These are phyloP conservation scores for Iris pallida DNA, from an alignment of 116 monocot species.

Conservation along the genomic window DNA sequence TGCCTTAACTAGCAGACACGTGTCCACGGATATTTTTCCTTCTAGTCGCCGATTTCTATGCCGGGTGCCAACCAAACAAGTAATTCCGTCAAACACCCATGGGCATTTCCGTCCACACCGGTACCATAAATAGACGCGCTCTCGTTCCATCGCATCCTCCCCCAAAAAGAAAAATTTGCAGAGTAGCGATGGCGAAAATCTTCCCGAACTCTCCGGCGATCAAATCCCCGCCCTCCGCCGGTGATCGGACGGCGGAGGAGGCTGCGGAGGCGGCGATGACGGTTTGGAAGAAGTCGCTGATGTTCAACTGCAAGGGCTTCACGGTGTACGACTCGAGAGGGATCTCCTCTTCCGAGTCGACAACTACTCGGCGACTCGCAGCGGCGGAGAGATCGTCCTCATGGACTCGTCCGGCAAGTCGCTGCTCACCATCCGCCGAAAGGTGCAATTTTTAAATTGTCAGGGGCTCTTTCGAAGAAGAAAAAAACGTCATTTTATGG, in stretches of 20 bases:
- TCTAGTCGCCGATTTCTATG: too few relatives aligned
- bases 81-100: too few relatives aligned
- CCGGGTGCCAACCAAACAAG: too few relatives aligned
- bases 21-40: too few relatives aligned
- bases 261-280: slow-evolving; percentile 16
- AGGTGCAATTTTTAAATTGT: neutral
- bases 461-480: too few relatives aligned
- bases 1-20: too few relatives aligned
- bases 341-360: slow-evolving; percentile 33
- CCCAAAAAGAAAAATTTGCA: too few relatives aligned
- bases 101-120: too few relatives aligned
- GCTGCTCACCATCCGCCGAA: slow-evolving; percentile 7
- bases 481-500: too few relatives aligned
- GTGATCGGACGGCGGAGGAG: neutral
- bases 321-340: slow-evolving; percentile 39
- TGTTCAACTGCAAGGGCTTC: slow-evolving; percentile 49
- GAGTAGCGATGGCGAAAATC: slow-evolving; percentile 18
- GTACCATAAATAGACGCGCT: too few relatives aligned
- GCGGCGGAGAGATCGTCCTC: slow-evolving; percentile 11
- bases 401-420: slow-evolving; percentile 14
- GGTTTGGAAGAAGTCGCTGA: slow-evolving; percentile 43
- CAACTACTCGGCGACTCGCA: slow-evolving; percentile 3
- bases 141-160: too few relatives aligned
- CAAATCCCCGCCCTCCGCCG: neutral
- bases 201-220: slow-evolving; percentile 26